These are phyloP conservation scores for Ceratobasidium sp. DNA, from an alignment of 1,284 basidiomycete species.

Conservation along the genomic window DNA sequence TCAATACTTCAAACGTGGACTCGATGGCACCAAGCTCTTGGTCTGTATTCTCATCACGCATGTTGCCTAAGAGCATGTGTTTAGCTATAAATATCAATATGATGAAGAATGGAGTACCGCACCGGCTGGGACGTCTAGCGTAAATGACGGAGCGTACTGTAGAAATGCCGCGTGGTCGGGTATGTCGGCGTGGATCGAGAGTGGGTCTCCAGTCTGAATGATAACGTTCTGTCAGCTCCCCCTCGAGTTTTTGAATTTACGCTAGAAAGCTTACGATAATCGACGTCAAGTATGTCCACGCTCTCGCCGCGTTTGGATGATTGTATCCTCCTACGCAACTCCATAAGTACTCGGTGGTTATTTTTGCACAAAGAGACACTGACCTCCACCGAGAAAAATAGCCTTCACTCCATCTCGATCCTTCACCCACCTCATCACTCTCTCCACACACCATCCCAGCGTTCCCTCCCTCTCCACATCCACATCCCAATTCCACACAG, in stretches of 20 bases:
- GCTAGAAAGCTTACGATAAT: conserved; percentile 67
- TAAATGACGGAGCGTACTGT: conserved; percentile 81
- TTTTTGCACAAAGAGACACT: conserved; percentile 51
- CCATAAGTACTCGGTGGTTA: conserved; percentile 4
- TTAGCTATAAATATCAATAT: neutral
- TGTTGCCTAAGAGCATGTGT: conserved; percentile 64
- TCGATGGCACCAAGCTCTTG: conserved; percentile 60
- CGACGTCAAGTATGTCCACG: conserved; percentile 86
- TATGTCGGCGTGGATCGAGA: conserved; percentile 72
- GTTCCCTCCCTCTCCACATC: conserved; percentile 67
- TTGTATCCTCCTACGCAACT: conserved; percentile 79
- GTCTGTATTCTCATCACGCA: conserved; percentile 77
- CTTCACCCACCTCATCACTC: conserved; percentile 69
- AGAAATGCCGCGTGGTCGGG: conserved; percentile 79
- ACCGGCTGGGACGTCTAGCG: conserved; percentile 73
- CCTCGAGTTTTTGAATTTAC: neutral
- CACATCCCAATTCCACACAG: conserved; percentile 82
- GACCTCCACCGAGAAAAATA: conserved; percentile 76
- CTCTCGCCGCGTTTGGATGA: conserved; percentile 82
- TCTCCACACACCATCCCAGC: conserved; percentile 76
- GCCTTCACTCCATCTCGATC: conserved; percentile 62
- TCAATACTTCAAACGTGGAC: conserved; percentile 49
- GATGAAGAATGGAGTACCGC: conserved; percentile 43
- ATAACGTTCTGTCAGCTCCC: conserved; percentile 17
- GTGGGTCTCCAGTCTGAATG: conserved; percentile 65